Evolutionary conservation across 176 grass and related monocot genomes (phyloP), one percentile per base, ranked within the genome.

Genomic region (Triticum dicoccoides): DNA sequence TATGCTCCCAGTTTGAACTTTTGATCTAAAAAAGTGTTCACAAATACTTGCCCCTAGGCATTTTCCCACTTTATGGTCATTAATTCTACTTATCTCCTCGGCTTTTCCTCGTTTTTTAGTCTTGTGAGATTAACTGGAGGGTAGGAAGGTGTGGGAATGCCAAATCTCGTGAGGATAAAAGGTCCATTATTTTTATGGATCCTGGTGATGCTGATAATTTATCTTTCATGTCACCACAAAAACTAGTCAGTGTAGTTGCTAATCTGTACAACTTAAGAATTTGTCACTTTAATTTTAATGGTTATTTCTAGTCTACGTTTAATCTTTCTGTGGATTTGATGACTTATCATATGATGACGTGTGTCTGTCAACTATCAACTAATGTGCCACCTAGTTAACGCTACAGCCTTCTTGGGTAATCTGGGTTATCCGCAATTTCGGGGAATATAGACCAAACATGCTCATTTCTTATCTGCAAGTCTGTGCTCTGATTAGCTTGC

Each of bases 151-250:
- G 69, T 44, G 29, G 62, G 65, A 80, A 12, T 74, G 38, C 27
- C 38, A 69, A 37, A 81, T 65, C 18, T 58, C 32, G 15, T 61
- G 13, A 69, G 5, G 59, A 54, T 21, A 65, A 61, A 44, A 11
- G 30, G 83, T 68, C 21, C 58, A 17, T 47, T 80, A 10, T 73
- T 65, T 80, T 65, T 88, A 78, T 37, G 8, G 42, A 62, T 88
- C 39, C 81, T 85, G 4, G 67, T 20, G 24, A 13, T 54, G 33
- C 61, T 81, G 69, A 49, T 77, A 47, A 21, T 81, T 89, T 27
- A 81, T 24, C 18, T 67, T 73, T 80, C 29, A 68, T 8, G 35
- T 56, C 34, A 85, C 76, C 15, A 61, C 61, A 67, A 85, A 81
- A 82, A 32, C 30, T 33, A 77, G n/a, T 82, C 34, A 89, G 30